These are phyloP conservation scores for Aureobasidium sp. DNA, from an alignment of 2,329 filamentous ascomycete genomes.

Conservation along the genomic window DNA sequence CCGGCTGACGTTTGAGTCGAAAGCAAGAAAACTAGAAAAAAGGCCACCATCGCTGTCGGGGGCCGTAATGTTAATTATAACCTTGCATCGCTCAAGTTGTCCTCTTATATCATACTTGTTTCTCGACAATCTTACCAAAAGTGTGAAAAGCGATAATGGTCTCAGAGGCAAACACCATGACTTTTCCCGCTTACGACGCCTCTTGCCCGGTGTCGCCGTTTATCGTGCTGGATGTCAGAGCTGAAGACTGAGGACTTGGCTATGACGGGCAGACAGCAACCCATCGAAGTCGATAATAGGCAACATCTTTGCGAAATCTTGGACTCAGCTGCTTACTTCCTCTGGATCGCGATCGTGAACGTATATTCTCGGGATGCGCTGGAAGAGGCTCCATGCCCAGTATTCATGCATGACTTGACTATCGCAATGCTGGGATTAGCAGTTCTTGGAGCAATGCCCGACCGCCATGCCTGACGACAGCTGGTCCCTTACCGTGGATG, in stretches of 20 bases:
- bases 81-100: not conserved
- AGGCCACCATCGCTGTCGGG: not conserved
- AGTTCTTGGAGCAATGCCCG: conserved; percentile 16
- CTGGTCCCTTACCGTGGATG: not conserved
- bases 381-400: not conserved
- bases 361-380: conserved; percentile 15
- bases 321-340: conserved; percentile 31
- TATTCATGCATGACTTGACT: conserved; percentile 15
- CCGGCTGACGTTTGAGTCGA: not conserved
- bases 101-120: not conserved
- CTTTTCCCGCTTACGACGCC: not conserved
- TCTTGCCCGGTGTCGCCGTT: not conserved
- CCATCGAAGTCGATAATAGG: not conserved
- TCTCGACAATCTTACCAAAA: not conserved
- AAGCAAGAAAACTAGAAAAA: not conserved
- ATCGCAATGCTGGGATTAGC: not conserved
- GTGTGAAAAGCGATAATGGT: not conserved
- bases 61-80: not conserved
- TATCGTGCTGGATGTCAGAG: not conserved
- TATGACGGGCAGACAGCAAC: not conserved
- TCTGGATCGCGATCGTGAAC: conserved; percentile 28
- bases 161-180: not conserved
- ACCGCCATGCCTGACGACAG: conserved; percentile 12
- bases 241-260: not conserved
- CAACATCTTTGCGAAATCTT: conserved; percentile 27